Base-by-base conservation (phyloP, 345 rosid species). In the Rhizophora mangle region DNA sequence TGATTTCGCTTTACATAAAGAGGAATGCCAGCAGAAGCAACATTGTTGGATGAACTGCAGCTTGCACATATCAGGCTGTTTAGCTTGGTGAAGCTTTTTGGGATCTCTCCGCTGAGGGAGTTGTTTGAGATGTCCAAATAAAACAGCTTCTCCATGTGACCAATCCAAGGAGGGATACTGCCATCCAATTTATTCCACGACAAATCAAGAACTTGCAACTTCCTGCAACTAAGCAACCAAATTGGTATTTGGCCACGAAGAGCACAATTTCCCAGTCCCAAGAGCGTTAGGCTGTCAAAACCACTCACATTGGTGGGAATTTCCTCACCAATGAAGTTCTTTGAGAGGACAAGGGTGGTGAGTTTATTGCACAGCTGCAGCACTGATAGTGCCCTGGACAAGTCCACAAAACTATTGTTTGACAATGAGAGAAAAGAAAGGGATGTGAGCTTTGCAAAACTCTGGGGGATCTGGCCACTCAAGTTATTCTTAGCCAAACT, bases 121-220 rank as follows among this genome's bases (percentile, higher is more conserved):
- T 91, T 94, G 77, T 91, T 94, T 6, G 98, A 94, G 67, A 94
- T 81, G 78, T 94, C 98, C 77, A 94, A 71, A 78, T 91, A 94
- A 77, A 94, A 94, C 69, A 91, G 71, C 62, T 64, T 85, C 81
- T 88, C 96, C 96, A 91, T 88, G 81, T 83, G 82, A 60, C 95
- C 98, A 11, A 89, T 84, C 98, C 98, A 94, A 16, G 34, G 58
- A 77, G 98, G 98, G 51, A 89, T 84, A 56, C 70, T 72, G 22
- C 96, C 98, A 63, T 74, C 64, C 31, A 94, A 76, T 64, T 60
- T 88, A 73, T 94, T 94, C 98, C 96, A 91, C 19, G 97, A 94
- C 72, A 94, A 82, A 83, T 94, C 98, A 72, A 94, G 94, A 81
- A 91, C 92, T 67, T 86, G 74, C 8, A 94, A 81, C 84, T 85